Conservation (phyloP, 2,329 filamentous ascomycete genomes). For the Scytalidium sp. region DNA sequence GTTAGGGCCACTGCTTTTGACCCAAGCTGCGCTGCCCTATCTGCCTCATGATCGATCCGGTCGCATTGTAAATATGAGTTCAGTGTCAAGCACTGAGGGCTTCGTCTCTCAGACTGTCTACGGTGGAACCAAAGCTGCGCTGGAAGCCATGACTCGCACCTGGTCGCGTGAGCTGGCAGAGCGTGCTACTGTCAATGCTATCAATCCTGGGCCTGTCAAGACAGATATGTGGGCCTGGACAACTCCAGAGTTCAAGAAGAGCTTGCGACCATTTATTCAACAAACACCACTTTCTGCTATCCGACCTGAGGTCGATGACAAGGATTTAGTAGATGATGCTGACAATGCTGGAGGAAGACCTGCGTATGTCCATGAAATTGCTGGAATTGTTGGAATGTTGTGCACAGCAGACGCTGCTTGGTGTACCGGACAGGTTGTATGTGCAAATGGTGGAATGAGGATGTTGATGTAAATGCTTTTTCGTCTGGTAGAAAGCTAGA, state of each 20-base stretch:
- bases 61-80: constrained; percentile 60
- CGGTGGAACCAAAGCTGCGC: constrained; percentile 62
- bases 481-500: no score
- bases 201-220: constrained; percentile 64
- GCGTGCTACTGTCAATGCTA: constrained; percentile 60
- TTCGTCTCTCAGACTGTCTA: constrained; percentile 59
- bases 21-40: constrained; percentile 69
- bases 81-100: constrained; percentile 54
- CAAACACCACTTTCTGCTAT: constrained; percentile 63
- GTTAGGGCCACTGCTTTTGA: constrained; percentile 72
- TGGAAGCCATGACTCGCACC: constrained; percentile 67
- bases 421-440: constrained; percentile 77
- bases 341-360: constrained; percentile 54
- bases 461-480: constrained; percentile 30
- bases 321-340: constrained; percentile 58
- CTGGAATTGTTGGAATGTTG: constrained; percentile 73
- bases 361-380: constrained; percentile 68
- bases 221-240: constrained; percentile 64
- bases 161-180: constrained; percentile 63
- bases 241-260: constrained; percentile 53
- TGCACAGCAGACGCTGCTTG: constrained; percentile 69
- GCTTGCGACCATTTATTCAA: constrained; percentile 58
- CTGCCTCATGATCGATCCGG: constrained; percentile 67
- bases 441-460: constrained; percentile 75
- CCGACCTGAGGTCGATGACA: constrained; percentile 58